phyloP scores from a whole-genome alignment of 768 basidiomycete species.

The Ephemerocybe angulata region DNA sequence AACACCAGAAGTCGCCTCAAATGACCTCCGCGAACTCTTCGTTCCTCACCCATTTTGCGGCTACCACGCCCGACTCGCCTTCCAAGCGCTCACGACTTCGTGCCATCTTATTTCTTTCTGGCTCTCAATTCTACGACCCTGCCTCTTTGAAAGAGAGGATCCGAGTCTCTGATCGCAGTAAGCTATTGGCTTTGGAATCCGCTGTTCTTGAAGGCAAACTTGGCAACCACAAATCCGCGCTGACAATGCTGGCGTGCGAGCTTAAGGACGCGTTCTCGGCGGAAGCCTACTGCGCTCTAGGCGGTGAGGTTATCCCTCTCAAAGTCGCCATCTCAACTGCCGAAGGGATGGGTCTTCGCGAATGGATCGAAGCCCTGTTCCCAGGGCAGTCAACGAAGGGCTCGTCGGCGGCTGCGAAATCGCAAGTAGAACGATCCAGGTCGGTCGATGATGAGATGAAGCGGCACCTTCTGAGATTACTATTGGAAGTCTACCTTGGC shows the following conservation, averaged over 20 bases:
- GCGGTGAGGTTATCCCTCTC: conserved; percentile 67
- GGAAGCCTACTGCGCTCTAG: conserved; percentile 81
- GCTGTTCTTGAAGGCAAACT: conserved; percentile 75
- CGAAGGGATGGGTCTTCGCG: conserved; percentile 44
- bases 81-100: conserved; percentile 73
- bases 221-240: conserved; percentile 55
- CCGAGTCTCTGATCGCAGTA: conserved; percentile 30
- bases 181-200: conserved; percentile 63
- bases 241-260: conserved; percentile 63
- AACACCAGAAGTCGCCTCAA: conserved; percentile 4
- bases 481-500: conserved; percentile 81
- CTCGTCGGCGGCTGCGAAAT: conserved; percentile 12
- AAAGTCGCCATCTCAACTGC: conserved; percentile 52
- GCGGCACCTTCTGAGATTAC: conserved; percentile 58
- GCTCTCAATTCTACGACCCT: conserved; percentile 66
- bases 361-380: conserved; percentile 51
- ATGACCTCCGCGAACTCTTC: conserved; percentile 22
- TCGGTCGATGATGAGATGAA: conserved; percentile 47
- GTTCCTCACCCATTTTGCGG: conserved; percentile 72
- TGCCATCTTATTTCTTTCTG: conserved; percentile 75
- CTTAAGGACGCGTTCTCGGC: conserved; percentile 75
- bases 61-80: conserved; percentile 78
- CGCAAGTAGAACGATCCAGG: conserved; percentile 21
- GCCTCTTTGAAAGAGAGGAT: conserved; percentile 32
- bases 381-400: conserved; percentile 19